Base-by-base conservation (phyloP, 176 grass and related monocot species). In the Coix lacrymajobi region DNA sequence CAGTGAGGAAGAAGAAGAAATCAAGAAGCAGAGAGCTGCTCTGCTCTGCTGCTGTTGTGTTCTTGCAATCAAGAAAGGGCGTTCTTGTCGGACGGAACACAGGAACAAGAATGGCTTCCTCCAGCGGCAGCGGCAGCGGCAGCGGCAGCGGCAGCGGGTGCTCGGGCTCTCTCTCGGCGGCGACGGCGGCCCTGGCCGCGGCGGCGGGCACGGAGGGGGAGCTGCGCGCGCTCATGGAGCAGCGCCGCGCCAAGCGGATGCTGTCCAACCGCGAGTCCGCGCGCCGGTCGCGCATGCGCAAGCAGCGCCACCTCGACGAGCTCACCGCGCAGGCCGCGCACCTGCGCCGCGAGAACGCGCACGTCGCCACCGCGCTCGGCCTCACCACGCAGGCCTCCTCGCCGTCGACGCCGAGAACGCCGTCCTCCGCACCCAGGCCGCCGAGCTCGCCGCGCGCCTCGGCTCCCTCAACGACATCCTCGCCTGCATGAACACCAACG, bases 251-350 rank as follows among this genome's bases (percentile, higher is more conserved):
- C 5, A 94, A 96, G 82, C 77, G 93, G 66, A 99, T 94, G 97
- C 83, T 90, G 13, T 99, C 97, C 8, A 99, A 99, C 85, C 87
- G 93, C 16, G 97, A 99, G 75, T 99, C 97, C 0, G 97, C 93
- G 26, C 87, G 93, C 13, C 87, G 93, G 76, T 99, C 97, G 51
- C 76, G 97, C 80, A 88, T 92, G 91, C 87, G 97, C 20, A 99
- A 99, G 81, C 97, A 99, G 87, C 89, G 92, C 49, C 97, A 96
- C 77, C 77, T 99, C 51, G 93, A 96, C 71, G 93, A 96, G 41
- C 87, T 99, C 48, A 83, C 43, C 10, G 85, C 93, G 31, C 93
- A 99, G 87, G 80, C 79, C 7, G 76, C 87, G 4, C 91, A 90
- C 46, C 85, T 99, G 22, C 86, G 86, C 82, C 78, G 85, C 64